Evolutionary conservation across 768 basidiomycete genomes (phyloP), one percentile per base, ranked within the genome.

Genomic region (Russula abietina): DNA sequence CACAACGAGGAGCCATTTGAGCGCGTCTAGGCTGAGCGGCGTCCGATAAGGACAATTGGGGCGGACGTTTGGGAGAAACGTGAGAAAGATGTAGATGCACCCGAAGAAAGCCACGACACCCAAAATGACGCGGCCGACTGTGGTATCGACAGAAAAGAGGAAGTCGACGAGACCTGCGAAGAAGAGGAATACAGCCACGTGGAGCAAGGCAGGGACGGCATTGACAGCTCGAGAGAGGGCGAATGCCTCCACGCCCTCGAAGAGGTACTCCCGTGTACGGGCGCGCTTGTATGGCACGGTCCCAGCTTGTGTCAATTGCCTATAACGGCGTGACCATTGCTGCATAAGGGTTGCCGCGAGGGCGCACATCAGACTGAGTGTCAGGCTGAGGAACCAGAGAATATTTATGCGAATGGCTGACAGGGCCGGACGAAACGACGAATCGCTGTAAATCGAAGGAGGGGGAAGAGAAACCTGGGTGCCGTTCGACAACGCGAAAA

Each of bases 321-420:
- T 26, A 28, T 65, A 65, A 9, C 41, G 52, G 3, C 61, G 63
- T 14, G 53, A 26, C 62, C 54, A 65, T 24, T 55, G 59, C 16
- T 65, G 62, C 55, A 65, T 57, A 4, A 65, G 28, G 11, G 60
- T 62, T 28, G 64, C 54, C 1, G 48, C 19, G 11, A 65, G 48
- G 24, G 61, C 63, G 19, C 43, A 53, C 17, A 64, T 26, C 22
- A 62, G 22, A n/a, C 58, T 60, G 10, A 63, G 41, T 0, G 16
- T 43, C 39, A 65, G 61, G 41, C 64, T 65, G 36, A 64, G 49
- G 30, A 65, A 65, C 63, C 64, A 65, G 32, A 65, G 50, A 26
- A 64, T 59, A 41, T 65, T 65, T 26, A 65, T 43, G 32, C 64
- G 61, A 12, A 64, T 39, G 19, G 50, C 32, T 4, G 55, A 56